These are phyloP conservation scores for Clitocybe nebularis DNA, from an alignment of 1,284 basidiomycete species.

Conservation along the genomic window DNA sequence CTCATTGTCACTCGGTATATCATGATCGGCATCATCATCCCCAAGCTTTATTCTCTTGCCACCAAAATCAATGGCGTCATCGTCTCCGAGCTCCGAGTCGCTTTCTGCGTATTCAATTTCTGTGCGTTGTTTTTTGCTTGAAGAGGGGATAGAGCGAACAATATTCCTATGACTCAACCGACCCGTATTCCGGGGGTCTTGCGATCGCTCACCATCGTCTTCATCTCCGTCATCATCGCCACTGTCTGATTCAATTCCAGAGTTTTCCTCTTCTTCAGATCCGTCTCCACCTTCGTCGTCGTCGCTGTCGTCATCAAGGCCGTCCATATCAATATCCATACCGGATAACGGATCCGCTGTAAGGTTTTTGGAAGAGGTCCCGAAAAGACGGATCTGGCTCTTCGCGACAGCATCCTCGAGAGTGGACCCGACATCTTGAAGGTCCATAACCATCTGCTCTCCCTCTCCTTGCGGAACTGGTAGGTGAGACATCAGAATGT, in stretches of 20 bases:
- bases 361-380: constrained; percentile 67
- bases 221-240: constrained; percentile 26
- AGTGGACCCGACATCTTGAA: constrained; percentile 84
- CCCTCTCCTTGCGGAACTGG: constrained; percentile 83
- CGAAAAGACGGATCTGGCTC: constrained; percentile 86
- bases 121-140: constrained; percentile 31
- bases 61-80: constrained; percentile 33
- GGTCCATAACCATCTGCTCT: constrained; percentile 94
- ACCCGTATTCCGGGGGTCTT: constrained; percentile 39
- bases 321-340: constrained; percentile 19
- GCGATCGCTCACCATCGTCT: constrained; percentile 20
- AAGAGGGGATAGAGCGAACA: constrained; percentile 38
- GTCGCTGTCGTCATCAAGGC: constrained; percentile 28
- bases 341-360: constrained; percentile 27
- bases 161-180: constrained; percentile 44
- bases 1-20: constrained; percentile 51
- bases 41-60: constrained; percentile 31
- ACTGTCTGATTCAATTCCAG: constrained; percentile 21
- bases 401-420: constrained; percentile 82
- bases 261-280: constrained; percentile 23
- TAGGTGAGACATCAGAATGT: constrained; percentile 14
- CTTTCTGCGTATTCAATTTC: constrained; percentile 74
- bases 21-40: constrained; percentile 54
- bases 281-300: constrained; percentile 31
- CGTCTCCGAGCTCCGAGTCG: constrained; percentile 69